phyloP scores from a whole-genome alignment of 345 rosid species.

The Populus alba region DNA sequence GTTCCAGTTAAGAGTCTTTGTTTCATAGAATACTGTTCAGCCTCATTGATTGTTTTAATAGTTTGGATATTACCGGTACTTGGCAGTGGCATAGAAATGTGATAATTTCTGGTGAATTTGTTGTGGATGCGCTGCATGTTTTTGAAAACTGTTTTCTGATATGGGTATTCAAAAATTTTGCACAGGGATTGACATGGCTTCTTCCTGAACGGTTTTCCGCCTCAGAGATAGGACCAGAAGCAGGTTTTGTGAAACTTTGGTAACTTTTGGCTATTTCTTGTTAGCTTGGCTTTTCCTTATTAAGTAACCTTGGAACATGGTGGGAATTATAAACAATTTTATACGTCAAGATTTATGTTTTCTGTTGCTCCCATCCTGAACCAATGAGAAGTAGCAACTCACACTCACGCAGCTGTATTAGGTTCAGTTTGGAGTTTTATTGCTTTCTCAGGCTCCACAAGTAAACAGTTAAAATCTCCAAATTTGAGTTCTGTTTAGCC shows the following conservation, averaged over 20 bases:
- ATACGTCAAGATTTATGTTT: neutral
- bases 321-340: neutral
- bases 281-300: slow-evolving; percentile 18
- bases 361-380: neutral
- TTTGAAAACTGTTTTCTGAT: slow-evolving; percentile 13
- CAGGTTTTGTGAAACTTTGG: slow-evolving; percentile 97
- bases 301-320: neutral
- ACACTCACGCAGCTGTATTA: neutral
- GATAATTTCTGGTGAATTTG: neutral
- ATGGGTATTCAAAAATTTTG: slow-evolving; percentile 2
- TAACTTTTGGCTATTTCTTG: slow-evolving; percentile 63
- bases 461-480: neutral
- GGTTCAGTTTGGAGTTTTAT: neutral
- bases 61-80: neutral
- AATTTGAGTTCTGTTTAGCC: neutral
- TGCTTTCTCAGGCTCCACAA: neutral
- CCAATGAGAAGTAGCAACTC: neutral
- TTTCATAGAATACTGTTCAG: neutral
- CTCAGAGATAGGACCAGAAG: slow-evolving; percentile 97
- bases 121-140: neutral
- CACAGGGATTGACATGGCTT: slow-evolving; percentile 95
- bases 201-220: slow-evolving; percentile 82
- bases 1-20: neutral
- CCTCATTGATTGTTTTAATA: neutral
- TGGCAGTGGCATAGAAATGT: neutral